These are phyloP conservation scores for Ceratobasidium papillatum DNA, from an alignment of 1,284 basidiomycete species.

Conservation along the genomic window DNA sequence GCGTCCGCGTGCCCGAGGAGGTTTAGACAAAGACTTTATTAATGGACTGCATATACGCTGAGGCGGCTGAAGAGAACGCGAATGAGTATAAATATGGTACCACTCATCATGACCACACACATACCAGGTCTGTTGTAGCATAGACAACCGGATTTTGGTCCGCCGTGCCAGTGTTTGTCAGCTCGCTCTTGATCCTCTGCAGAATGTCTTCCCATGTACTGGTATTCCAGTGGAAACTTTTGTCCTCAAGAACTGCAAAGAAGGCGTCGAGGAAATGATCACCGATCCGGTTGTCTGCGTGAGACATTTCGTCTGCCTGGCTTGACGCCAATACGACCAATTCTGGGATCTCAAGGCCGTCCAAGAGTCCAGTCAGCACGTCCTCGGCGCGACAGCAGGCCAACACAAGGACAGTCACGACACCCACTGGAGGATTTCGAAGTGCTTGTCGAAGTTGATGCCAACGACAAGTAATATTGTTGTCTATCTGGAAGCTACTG, in stretches of 20 bases:
- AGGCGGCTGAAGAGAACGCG: neutral
- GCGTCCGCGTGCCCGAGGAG: neutral
- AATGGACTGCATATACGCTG: neutral
- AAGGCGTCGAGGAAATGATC: neutral
- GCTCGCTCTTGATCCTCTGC: neutral
- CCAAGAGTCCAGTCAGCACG: neutral
- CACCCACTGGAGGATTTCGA: neutral
- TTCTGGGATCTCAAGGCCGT: neutral
- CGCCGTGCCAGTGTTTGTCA: neutral
- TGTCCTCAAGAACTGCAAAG: neutral
- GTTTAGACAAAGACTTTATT: neutral
- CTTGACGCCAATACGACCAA: neutral
- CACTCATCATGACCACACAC: neutral
- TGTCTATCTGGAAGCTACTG: neutral
- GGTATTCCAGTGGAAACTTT: neutral
- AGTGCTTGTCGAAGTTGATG: neutral
- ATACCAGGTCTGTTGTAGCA: neutral
- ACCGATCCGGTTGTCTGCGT: neutral
- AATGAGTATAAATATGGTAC: neutral
- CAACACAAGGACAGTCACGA: neutral
- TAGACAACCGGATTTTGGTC: neutral
- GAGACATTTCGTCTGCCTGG: neutral
- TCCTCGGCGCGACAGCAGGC: neutral
- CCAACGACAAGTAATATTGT: neutral
- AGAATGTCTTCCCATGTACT: neutral